Evolutionary conservation across 805 yeast species (phyloP), one percentile per base, ranked within the genome.

Genomic region (Dipodascus geniculatus): DNA sequence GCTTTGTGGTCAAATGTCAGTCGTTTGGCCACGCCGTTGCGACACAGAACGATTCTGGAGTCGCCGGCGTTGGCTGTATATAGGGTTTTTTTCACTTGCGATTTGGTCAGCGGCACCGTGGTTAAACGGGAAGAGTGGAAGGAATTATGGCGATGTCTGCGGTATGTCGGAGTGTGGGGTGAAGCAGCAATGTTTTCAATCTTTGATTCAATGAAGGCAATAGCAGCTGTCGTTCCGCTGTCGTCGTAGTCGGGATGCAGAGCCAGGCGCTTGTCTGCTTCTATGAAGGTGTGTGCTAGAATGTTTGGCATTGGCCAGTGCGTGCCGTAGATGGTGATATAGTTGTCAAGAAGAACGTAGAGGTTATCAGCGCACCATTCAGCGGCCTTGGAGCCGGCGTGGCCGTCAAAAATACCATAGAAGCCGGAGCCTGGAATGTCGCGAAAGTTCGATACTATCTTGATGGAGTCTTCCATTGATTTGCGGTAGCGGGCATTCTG

Each of bases 31-130:
- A 22, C n/a, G 9, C 49, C 49, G 19, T 47, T 47, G 4, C 31
- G 4, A 17, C 49, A 47, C 19, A 47, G 16, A 4, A 47, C 49
- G 4, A 47, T 47, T 22, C 49, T 20, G 19, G 49, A 47, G 28
- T 47, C 49, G n/a, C 49, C 49, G 3, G 19, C 49, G 31, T 47
- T 47, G 4, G 49, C 49, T 8, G 49, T 47, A 47, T 47, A 47
- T 4, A 47, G 49, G 55, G 58, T 57, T 74, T 75, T 23, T 65
- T 62, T 22, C 54, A 23, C n/a, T 22, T 47, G 49, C n/a, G 23
- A 4, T 47, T 9, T 22, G 4, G 49, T 9, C n/a, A 22, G 49
- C 9, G 22, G 22, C 9, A 16, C 14, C 8, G 31, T 47, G 14
- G 31, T 22, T 42, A 42, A 20, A 4, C 31, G n/a, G 9, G 24